A percentile compares a stretch with the other conserved stretches of the same genome.
Conservation (phyloP, 202 grass and related monocot genomes). For the Carex arenaria region DNA sequence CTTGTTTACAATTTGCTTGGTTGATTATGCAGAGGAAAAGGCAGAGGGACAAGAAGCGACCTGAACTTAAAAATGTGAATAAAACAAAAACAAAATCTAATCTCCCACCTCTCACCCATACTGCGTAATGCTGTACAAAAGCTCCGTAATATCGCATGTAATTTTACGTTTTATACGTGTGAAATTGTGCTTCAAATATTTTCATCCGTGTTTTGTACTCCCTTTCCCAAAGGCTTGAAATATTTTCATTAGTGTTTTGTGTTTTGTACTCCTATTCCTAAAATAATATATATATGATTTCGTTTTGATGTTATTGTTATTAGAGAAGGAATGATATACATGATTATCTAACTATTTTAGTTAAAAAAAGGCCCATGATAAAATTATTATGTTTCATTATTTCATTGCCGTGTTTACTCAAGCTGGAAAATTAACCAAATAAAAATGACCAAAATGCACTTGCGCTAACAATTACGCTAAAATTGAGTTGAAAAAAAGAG, state of each 20-base stretch:
- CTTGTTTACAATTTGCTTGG: neutral
- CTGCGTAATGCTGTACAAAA: neutral
- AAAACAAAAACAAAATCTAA: neutral
- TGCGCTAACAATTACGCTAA: neutral
- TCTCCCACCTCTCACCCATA: neutral
- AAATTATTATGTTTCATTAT: too few relatives aligned
- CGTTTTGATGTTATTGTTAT: neutral
- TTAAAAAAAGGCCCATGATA: neutral
- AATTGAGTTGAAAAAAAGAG: too few relatives aligned
- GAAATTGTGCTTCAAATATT: neutral
- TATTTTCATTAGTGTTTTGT: neutral
- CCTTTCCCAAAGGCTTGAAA: neutral
- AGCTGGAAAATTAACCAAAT: neutral
- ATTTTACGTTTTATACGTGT: neutral
- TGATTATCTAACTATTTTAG: neutral
- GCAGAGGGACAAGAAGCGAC: neutral
- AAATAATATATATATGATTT: neutral
- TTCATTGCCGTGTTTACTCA: neutral
- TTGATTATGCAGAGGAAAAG: conserved; percentile 1
- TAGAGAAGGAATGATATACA: neutral
- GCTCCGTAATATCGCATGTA: neutral
- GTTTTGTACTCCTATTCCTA: neutral
- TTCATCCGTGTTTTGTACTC: neutral
- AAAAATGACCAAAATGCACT: neutral
- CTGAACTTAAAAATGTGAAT: neutral